Base-by-base conservation (phyloP, 75 land plant genomes). In the Selaginella tamariscina region DNA sequence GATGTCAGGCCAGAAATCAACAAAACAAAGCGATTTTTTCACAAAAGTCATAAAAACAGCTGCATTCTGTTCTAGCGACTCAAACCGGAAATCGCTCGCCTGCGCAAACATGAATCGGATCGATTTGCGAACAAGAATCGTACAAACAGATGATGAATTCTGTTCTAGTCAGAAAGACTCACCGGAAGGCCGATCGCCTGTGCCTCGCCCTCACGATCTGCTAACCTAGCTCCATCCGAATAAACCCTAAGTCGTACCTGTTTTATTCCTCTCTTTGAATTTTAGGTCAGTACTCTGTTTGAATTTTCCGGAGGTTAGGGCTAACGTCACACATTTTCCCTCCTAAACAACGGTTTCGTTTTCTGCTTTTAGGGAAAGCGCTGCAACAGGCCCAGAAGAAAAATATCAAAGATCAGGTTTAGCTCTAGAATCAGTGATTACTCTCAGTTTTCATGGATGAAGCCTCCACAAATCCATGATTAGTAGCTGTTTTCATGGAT, bases 331-430 rank as follows among this genome's bases (percentile, higher is more conserved):
- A n/a, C n/a, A 15, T 5, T 39, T 39, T 39, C 49, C 49, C 49
- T 39, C 49, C 49, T 15, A 39, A 39, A 39, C 49, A 39, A 39
- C 49, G 49, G 49, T 39, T 39, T 39, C 49, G 49, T 39, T 39
- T 39, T 5, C 11, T 5, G 49, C 49, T 5, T 39, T 15, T 15
- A 15, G 49, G 49, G n/a, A n/a, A n/a, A n/a, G n/a, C n/a, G n/a
- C n/a, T 15, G 49, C 49, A 5, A 39, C 5, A 15, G 49, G 49
- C 49, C 15, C 49, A 15, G 49, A 39, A 5, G n/a, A n/a, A n/a
- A n/a, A n/a, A n/a, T n/a, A n/a, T n/a, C n/a, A n/a, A n/a, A n/a
- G n/a, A n/a, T n/a, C n/a, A n/a, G n/a, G n/a, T n/a, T n/a, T n/a
- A n/a, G n/a, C n/a, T n/a, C n/a, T n/a, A n/a, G n/a, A n/a, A n/a